Evolutionary conservation across 148 eudicot genomes (phyloP).

Genomic region (Nepenthes mirabilis): DNA sequence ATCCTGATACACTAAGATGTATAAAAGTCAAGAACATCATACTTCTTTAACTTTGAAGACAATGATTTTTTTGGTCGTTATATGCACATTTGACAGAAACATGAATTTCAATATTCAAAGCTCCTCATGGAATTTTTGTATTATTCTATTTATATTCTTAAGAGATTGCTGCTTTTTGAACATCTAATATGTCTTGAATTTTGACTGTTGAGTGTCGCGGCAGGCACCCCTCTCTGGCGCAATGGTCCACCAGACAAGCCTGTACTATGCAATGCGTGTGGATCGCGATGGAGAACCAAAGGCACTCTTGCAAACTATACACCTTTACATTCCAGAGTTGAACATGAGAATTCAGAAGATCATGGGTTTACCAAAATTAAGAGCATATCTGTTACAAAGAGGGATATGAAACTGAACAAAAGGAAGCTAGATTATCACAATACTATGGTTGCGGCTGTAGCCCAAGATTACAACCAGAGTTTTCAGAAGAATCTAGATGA

Average conservation of each 20-base stretch:
- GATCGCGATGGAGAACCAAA: constrained; percentile 98
- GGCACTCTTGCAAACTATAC: constrained; percentile 87
- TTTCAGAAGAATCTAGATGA: constrained; percentile 50
- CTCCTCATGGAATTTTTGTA: not conserved
- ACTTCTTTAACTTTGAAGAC: too few relatives aligned
- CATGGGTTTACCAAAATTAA: constrained; percentile 41
- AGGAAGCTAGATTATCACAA: constrained; percentile 49
- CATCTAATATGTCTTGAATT: constrained; percentile 2
- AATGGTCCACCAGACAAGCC: constrained; percentile 99
- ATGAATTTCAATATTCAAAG: too few relatives aligned
- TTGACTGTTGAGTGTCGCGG: constrained; percentile 11
- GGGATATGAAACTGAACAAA: constrained; percentile 53
- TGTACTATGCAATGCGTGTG: constrained; percentile 94
- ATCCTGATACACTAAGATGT: too few relatives aligned
- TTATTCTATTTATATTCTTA: not conserved
- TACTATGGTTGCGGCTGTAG: constrained; percentile 16
- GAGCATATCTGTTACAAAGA: constrained; percentile 47
- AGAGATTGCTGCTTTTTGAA: not conserved
- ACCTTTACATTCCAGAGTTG: constrained; percentile 79
- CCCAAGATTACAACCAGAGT: constrained; percentile 30
- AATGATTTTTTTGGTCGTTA: too few relatives aligned
- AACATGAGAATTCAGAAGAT: constrained; percentile 61
- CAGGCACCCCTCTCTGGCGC: constrained; percentile 99
- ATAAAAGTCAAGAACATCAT: too few relatives aligned
- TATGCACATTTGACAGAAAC: too few relatives aligned